These are phyloP conservation scores for Eucalyptus rudis DNA, from an alignment of 345 rosid genomes.

Conservation along the genomic window DNA sequence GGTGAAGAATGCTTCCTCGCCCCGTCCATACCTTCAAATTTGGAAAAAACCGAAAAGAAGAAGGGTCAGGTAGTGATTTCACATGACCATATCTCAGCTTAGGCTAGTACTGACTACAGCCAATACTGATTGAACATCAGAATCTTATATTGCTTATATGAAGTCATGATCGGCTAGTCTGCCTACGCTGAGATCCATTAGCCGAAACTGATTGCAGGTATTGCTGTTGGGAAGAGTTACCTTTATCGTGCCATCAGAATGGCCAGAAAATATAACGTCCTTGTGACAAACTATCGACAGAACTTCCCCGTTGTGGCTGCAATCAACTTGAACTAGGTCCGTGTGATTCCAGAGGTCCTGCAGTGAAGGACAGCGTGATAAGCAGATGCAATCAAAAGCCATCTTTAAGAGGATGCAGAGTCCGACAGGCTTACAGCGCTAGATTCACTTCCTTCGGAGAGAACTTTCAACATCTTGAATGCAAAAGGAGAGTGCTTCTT, in stretches of 20 bases:
- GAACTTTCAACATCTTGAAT: constrained; percentile 38
- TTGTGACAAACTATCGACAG: constrained; percentile 31
- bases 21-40: constrained; percentile 54
- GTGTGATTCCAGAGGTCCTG: constrained; percentile 65
- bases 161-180: background rate
- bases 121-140: background rate
- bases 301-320: constrained; percentile 50
- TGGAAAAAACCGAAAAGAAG: background rate
- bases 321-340: constrained; percentile 46
- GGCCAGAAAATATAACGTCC: constrained; percentile 59
- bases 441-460: constrained; percentile 36
- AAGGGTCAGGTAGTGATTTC: background rate
- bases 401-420: background rate
- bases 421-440: constrained; percentile 31
- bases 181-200: background rate
- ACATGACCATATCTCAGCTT: background rate
- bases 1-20: constrained; percentile 51
- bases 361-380: background rate
- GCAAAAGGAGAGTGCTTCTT: constrained; percentile 47
- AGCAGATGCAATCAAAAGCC: background rate
- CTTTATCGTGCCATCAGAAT: constrained; percentile 70
- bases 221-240: constrained; percentile 1
- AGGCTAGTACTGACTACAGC: background rate
- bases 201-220: background rate
- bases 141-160: background rate